These are phyloP conservation scores for Aureobasidium pullulans DNA, from an alignment of 2,329 filamentous ascomycete genomes.

Conservation along the genomic window DNA sequence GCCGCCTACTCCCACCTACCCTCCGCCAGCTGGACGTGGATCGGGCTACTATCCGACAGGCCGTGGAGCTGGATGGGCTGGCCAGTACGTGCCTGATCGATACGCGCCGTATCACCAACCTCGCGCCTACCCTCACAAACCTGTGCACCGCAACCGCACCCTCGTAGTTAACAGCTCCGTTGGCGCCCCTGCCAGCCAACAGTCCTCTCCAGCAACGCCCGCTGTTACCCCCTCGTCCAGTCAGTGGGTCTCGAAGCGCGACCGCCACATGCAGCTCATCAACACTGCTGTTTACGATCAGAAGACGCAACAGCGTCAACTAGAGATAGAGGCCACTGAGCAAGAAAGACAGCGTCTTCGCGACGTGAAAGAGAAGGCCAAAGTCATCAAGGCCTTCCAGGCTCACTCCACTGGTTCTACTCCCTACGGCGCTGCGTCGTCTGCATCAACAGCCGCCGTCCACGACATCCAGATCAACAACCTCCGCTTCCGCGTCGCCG, in stretches of 20 bases:
- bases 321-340: constrained; percentile 64
- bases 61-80: constrained; percentile 6
- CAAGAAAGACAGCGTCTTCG: constrained; percentile 49
- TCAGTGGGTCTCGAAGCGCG: constrained; percentile 15
- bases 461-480: constrained; percentile 64
- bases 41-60: neutral
- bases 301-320: constrained; percentile 58
- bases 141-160: constrained; percentile 10
- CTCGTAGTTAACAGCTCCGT: constrained; percentile 14
- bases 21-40: neutral
- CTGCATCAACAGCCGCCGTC: constrained; percentile 8
- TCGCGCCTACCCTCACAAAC: constrained; percentile 9
- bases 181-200: neutral
- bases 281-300: constrained; percentile 73
- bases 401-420: neutral
- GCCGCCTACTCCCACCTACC: neutral
- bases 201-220: constrained; percentile 11
- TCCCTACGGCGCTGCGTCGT: constrained; percentile 14
- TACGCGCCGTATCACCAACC: constrained; percentile 15
- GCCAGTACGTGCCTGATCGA: constrained; percentile 3
- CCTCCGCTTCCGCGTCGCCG: constrained; percentile 64
- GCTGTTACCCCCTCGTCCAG: neutral
- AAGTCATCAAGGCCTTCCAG: constrained; percentile 44
- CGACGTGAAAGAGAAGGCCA: constrained; percentile 53
- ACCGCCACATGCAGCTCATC: constrained; percentile 55